A percentile compares a stretch with the other conserved stretches of the same genome.
Conservation (phyloP, 83 land plant species). For the Picea abies region DNA sequence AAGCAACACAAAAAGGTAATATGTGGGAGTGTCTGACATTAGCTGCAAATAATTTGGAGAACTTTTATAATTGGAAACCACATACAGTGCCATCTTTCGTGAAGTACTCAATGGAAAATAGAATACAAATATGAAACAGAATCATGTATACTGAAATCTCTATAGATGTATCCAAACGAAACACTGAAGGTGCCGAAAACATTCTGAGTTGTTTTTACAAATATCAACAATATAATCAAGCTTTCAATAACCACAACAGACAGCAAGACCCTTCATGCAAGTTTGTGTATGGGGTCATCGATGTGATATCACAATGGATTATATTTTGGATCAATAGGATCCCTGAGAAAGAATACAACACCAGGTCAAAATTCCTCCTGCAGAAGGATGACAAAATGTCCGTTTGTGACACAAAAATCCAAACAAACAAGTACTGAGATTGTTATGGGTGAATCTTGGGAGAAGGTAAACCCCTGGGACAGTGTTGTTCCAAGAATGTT, state of each 20-base stretch:
- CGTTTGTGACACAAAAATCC: conserved; percentile 96
- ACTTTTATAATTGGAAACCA: conserved; percentile 95
- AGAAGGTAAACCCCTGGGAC: conserved; percentile 78
- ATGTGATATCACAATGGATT: conserved; percentile 97
- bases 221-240: conserved; percentile 94
- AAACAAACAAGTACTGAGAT: conserved; percentile 96
- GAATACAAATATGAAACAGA: conserved; percentile 92
- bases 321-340: conserved; percentile 99
- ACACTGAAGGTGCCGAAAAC: conserved; percentile 77
- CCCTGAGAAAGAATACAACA: conserved; percentile 90
- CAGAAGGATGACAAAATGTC: conserved; percentile 97
- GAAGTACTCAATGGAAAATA: conserved; percentile 93
- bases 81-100: conserved; percentile 97
- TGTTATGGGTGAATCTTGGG: conserved; percentile 79
- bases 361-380: conserved; percentile 95
- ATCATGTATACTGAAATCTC: conserved; percentile 97
- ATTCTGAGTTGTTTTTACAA: conserved; percentile 91
- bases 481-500: conserved; percentile 86
- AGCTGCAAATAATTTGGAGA: conserved; percentile 95
- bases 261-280: conserved; percentile 91
- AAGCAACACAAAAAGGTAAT: conserved; percentile 89
- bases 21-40: conserved; percentile 97
- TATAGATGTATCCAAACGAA: conserved; percentile 94
- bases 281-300: conserved; percentile 98
- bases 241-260: conserved; percentile 98